Evolutionary conservation across 1,139 yeast species (phyloP).

Genomic region (Blastobotrys capitulatus): DNA sequence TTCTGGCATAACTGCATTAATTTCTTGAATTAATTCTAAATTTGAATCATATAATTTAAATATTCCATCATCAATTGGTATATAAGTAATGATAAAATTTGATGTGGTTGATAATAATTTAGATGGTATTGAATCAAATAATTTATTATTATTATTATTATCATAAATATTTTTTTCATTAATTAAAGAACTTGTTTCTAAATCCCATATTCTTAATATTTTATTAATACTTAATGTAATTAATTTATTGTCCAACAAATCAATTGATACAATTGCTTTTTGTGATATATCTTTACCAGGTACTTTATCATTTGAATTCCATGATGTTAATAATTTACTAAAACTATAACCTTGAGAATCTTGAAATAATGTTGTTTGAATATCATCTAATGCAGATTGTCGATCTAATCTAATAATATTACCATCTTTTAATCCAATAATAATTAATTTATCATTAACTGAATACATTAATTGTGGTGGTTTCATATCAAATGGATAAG

Average conservation of each 20-base stretch:
- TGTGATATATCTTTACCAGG: constrained; percentile 30
- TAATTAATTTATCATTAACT: constrained; percentile 39
- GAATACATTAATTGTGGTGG: constrained; percentile 52
- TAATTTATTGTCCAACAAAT: constrained; percentile 9
- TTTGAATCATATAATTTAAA: constrained; percentile 40
- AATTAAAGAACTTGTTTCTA: constrained; percentile 12
- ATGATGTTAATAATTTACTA: constrained; percentile 18
- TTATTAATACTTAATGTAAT: constrained; percentile 27
- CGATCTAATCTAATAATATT: constrained; percentile 48
- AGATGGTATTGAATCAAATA: constrained; percentile 10
- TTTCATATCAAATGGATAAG: constrained; percentile 70
- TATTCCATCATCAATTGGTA: constrained; percentile 40
- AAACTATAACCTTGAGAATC: constrained; percentile 21
- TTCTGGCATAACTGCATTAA: constrained; percentile 25
- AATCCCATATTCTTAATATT: constrained; percentile 29
- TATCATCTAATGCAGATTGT: constrained; percentile 25
- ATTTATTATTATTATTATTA: background rate
- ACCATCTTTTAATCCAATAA: constrained; percentile 68
- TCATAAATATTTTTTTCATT: constrained; percentile 12
- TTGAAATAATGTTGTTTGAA: constrained; percentile 18
- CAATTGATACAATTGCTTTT: constrained; percentile 25
- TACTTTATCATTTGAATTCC: constrained; percentile 26
- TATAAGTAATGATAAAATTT: constrained; percentile 30
- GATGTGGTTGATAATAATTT: constrained; percentile 9
- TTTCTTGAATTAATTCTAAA: constrained; percentile 29